These are phyloP conservation scores for Rickenella mellea DNA, from an alignment of 768 basidiomycete species.

Conservation along the genomic window DNA sequence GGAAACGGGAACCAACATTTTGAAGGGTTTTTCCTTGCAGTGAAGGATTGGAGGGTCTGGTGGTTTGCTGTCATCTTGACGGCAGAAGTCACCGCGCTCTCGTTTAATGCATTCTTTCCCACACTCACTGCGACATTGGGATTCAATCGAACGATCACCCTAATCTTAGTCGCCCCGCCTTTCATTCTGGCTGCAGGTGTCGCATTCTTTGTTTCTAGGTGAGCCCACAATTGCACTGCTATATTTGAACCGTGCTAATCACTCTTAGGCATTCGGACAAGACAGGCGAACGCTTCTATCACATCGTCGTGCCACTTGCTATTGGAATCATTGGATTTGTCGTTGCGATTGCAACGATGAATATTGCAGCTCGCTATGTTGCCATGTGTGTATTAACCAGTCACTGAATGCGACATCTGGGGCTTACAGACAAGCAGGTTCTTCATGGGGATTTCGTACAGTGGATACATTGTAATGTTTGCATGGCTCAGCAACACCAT, in stretches of 20 bases:
- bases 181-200: slow-evolving; percentile 17
- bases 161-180: slow-evolving; percentile 26
- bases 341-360: slow-evolving; percentile 18
- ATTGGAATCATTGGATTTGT: slow-evolving; percentile 27
- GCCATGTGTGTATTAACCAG: slow-evolving; percentile 5
- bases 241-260: too few species aligned
- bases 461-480: slow-evolving; percentile 23
- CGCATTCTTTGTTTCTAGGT: slow-evolving; percentile 20
- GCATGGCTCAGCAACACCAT: slow-evolving; percentile 25
- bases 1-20: slow-evolving; percentile 7
- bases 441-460: slow-evolving; percentile 17
- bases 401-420: neutral
- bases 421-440: slow-evolving; percentile 8
- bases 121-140: slow-evolving; percentile 23
- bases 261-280: slow-evolving; percentile 28
- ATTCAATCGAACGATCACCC: slow-evolving; percentile 20
- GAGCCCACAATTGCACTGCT: neutral
- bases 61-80: slow-evolving; percentile 22
- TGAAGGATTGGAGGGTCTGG: slow-evolving; percentile 29
- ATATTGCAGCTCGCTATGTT: slow-evolving; percentile 22
- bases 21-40: slow-evolving; percentile 22
- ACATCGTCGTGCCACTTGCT: slow-evolving; percentile 21
- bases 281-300: slow-evolving; percentile 30
- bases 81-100: slow-evolving; percentile 20
- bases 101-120: slow-evolving; percentile 25